These are phyloP conservation scores for Phytomonas sp. DNA, from an alignment of 208 protist species.

Conservation along the genomic window DNA sequence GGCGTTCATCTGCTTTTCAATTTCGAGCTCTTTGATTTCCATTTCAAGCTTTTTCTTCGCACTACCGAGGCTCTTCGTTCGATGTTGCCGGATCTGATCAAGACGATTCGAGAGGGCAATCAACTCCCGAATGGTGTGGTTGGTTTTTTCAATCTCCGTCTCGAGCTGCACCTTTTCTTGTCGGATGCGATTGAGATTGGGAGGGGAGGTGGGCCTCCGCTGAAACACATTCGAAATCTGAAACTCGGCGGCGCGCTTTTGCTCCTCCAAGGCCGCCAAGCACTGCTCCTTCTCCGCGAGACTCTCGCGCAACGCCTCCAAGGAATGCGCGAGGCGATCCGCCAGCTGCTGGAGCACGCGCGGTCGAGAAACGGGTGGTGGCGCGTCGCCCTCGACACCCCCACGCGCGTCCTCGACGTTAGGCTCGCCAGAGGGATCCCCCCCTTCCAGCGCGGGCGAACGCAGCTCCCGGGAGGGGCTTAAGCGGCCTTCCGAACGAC, in stretches of 20 bases:
- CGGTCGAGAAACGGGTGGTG: neutral
- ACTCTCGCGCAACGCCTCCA: conserved; percentile 34
- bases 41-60: conserved; percentile 19
- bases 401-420: neutral
- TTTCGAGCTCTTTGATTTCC: conserved; percentile 37
- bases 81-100: conserved; percentile 31
- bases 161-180: conserved; percentile 44
- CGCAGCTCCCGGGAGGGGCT: neutral
- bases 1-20: conserved; percentile 24
- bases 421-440: neutral
- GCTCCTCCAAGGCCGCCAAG: conserved; percentile 11
- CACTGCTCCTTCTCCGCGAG: conserved; percentile 40
- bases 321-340: conserved; percentile 43
- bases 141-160: conserved; percentile 41
- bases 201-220: conserved; percentile 36
- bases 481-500: neutral
- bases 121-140: conserved; percentile 37
- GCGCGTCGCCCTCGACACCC: neutral
- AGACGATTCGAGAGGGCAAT: conserved; percentile 46
- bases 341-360: conserved; percentile 33
- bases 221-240: neutral
- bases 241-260: neutral
- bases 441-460: neutral
- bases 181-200: conserved; percentile 40
- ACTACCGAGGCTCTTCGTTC: conserved; percentile 17